Conservation (phyloP, 2,329 filamentous ascomycete species). For the Fusarium paranaense region DNA sequence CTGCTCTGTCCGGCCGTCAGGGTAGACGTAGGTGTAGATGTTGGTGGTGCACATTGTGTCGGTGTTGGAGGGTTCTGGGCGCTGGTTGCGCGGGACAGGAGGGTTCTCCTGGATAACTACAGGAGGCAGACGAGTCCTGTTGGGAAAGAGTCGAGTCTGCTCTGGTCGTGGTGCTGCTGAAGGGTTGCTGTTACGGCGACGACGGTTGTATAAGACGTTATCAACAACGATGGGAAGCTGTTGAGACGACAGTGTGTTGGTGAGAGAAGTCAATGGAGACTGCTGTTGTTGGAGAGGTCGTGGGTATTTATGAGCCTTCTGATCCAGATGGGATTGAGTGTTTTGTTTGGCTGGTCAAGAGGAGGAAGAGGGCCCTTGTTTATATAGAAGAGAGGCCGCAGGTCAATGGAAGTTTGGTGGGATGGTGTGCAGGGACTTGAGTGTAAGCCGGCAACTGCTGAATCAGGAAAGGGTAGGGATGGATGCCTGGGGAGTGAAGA, state of each 20-base stretch:
- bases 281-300: conserved; percentile 9
- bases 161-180: conserved; percentile 14
- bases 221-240: conserved; percentile 31
- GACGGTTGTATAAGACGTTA: conserved; percentile 36
- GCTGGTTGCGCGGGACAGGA: conserved; percentile 35
- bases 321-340: conserved; percentile 29
- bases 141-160: conserved; percentile 14
- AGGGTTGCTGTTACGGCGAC: conserved; percentile 21
- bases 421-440: conserved; percentile 20
- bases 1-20: conserved; percentile 55
- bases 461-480: conserved; percentile 12
- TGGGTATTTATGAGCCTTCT: conserved; percentile 3
- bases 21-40: conserved; percentile 59
- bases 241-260: conserved; percentile 36
- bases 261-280: conserved; percentile 15
- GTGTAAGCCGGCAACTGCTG: conserved; percentile 25
- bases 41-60: conserved; percentile 64
- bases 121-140: conserved; percentile 30
- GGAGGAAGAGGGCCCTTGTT: conserved; percentile 34
- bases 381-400: conserved; percentile 36
- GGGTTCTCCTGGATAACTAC: conserved; percentile 39
- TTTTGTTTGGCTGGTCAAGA: conserved; percentile 23
- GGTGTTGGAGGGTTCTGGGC: conserved; percentile 32
- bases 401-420: conserved; percentile 12
- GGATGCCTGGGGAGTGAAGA: conserved; percentile 37